Conservation (phyloP, 2,329 filamentous ascomycete species). For the Xylaria arbuscula region DNA sequence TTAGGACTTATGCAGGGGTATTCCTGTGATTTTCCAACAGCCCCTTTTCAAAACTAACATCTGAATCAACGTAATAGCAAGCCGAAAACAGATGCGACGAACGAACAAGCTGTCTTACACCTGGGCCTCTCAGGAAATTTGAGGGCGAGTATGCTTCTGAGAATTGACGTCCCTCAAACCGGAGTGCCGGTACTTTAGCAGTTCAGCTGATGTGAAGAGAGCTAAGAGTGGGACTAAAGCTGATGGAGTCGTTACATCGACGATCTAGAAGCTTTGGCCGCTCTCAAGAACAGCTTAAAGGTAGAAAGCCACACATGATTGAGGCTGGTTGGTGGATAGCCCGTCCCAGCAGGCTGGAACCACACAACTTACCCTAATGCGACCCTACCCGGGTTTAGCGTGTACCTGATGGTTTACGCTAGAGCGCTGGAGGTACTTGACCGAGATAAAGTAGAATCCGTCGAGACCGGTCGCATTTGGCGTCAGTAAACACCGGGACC, state of each 20-base stretch:
- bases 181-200: conserved; percentile 15
- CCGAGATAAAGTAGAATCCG: background rate
- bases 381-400: conserved; percentile 29
- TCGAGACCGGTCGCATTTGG: background rate
- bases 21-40: background rate
- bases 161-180: conserved; percentile 15
- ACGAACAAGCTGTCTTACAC: background rate
- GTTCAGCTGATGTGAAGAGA: conserved; percentile 20
- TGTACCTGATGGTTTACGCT: conserved; percentile 2
- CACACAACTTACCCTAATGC: conserved; percentile 45
- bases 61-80: background rate
- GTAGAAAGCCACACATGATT: conserved; percentile 37
- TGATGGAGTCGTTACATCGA: conserved; percentile 39
- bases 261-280: conserved; percentile 42
- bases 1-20: conserved; percentile 9
- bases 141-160: background rate
- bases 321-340: conserved; percentile 37
- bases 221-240: conserved; percentile 9
- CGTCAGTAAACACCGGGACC: background rate
- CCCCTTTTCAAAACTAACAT: conserved; percentile 10
- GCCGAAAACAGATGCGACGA: background rate
- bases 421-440: background rate
- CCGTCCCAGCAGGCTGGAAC: conserved; percentile 40
- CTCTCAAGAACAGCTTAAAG: background rate
- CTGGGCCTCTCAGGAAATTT: too few relatives aligned